Evolutionary conservation across 2,329 filamentous ascomycete genomes (phyloP).

Genomic region (Diaporthe sp.): DNA sequence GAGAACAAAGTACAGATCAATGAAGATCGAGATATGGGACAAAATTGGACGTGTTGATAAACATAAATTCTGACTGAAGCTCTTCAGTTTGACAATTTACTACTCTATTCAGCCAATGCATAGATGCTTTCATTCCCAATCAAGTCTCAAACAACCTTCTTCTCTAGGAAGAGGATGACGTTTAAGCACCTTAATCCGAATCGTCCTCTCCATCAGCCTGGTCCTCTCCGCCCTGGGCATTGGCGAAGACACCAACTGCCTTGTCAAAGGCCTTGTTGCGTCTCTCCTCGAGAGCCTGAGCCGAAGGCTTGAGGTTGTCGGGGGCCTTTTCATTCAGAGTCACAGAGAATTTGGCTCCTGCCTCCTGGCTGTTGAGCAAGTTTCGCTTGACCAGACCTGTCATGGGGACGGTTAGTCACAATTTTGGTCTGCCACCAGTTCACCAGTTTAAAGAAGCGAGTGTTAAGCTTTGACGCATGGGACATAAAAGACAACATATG

Average conservation of each 20-base stretch:
- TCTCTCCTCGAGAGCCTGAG: conserved; percentile 43
- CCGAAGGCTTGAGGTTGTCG: conserved; percentile 42
- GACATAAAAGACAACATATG: background rate
- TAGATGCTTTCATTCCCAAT: background rate
- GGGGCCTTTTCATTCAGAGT: conserved; percentile 44
- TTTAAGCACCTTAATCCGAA: conserved; percentile 38
- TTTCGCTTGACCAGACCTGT: conserved; percentile 46
- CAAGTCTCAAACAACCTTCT: background rate
- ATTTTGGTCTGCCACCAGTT: background rate
- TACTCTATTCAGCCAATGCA: background rate
- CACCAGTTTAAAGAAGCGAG: background rate
- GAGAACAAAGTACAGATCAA: background rate
- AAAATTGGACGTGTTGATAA: background rate
- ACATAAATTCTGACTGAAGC: background rate
- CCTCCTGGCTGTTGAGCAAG: conserved; percentile 42
- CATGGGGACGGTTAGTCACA: background rate
- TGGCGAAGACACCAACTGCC: conserved; percentile 42
- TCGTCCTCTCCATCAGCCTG: conserved; percentile 46
- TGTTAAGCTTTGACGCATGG: background rate
- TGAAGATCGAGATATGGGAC: background rate
- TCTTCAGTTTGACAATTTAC: background rate
- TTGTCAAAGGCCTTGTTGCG: conserved; percentile 43
- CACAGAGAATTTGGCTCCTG: conserved; percentile 41
- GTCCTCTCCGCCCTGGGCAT: conserved; percentile 43
- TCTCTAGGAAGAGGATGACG: background rate